A percentile compares a stretch with the other conserved stretches of the same genome.
Evolutionary conservation across 495 filamentous ascomycete species (phyloP).

Genomic region (Hyaloscypha bicolor): DNA sequence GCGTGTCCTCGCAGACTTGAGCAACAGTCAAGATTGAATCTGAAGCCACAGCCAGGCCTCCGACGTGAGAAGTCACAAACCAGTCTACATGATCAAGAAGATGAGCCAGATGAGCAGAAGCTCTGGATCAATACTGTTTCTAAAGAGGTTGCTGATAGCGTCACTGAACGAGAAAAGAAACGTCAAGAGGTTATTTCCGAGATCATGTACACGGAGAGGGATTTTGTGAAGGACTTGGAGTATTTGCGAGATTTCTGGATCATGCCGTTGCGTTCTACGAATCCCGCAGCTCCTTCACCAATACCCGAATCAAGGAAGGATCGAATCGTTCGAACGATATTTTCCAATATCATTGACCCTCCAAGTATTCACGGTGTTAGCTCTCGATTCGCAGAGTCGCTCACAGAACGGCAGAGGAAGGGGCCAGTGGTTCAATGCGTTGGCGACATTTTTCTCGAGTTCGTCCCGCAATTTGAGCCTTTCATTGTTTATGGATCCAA

Average conservation of each 20-base stretch:
- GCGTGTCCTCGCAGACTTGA: slow-evolving; percentile 93
- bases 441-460: slow-evolving; percentile 93
- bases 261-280: slow-evolving; percentile 75
- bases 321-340: slow-evolving; percentile 90
- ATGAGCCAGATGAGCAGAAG: slow-evolving; percentile 93
- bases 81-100: slow-evolving; percentile 76
- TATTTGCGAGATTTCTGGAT: slow-evolving; percentile 99
- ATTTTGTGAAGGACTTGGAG: slow-evolving; percentile 99
- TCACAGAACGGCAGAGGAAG: slow-evolving; percentile 90
- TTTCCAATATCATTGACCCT: slow-evolving; percentile 88
- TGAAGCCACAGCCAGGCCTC: slow-evolving; percentile 87
- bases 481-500: slow-evolving; percentile 98
- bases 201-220: slow-evolving; percentile 97
- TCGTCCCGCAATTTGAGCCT: slow-evolving; percentile 87
- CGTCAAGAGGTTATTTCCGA: slow-evolving; percentile 98
- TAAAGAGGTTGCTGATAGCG: slow-evolving; percentile 88
- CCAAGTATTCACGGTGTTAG: slow-evolving; percentile 84
- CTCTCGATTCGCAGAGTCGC: slow-evolving; percentile 77
- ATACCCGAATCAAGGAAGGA: slow-evolving; percentile 89
- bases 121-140: slow-evolving; percentile 99
- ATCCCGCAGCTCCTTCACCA: slow-evolving; percentile 69
- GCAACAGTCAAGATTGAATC: slow-evolving; percentile 89
- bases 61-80: slow-evolving; percentile 77
- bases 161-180: slow-evolving; percentile 92
- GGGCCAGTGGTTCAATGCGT: slow-evolving; percentile 84